phyloP scores from a whole-genome alignment of 1,284 basidiomycete species.

The Butyriboletus appendiculatus region DNA sequence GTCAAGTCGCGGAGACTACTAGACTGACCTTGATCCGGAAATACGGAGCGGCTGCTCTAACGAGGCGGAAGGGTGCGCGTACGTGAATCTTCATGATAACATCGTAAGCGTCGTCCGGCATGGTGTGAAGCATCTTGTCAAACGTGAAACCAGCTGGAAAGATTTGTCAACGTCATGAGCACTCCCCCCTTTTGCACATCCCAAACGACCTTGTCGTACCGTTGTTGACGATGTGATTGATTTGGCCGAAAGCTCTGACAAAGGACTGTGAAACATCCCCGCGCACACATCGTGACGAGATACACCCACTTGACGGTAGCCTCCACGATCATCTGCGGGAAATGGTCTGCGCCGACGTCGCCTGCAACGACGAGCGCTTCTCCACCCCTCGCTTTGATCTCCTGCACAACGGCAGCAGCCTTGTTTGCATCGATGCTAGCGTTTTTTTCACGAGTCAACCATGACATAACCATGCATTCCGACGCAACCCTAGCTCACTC shows the following conservation, averaged over 20 bases:
- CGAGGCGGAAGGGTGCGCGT: conserved; percentile 72
- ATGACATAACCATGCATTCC: neutral
- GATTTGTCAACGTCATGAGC: conserved; percentile 2
- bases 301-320: conserved; percentile 69
- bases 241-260: conserved; percentile 71
- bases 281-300: neutral
- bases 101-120: conserved; percentile 80
- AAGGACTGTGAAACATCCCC: neutral
- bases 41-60: conserved; percentile 83
- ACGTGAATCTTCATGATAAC: conserved; percentile 79
- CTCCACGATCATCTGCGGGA: conserved; percentile 76
- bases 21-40: conserved; percentile 73
- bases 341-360: conserved; percentile 80
- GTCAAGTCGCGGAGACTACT: neutral
- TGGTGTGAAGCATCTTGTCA: conserved; percentile 88
- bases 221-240: conserved; percentile 88
- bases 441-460: conserved; percentile 3
- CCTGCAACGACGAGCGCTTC: conserved; percentile 72
- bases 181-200: neutral
- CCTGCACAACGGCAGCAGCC: conserved; percentile 64
- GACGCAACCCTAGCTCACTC: conserved; percentile 52
- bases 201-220: conserved; percentile 40
- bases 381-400: conserved; percentile 75
- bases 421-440: conserved; percentile 67
- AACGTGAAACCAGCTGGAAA: conserved; percentile 77